Evolutionary conservation across 352 stramenopile genomes (phyloP).

Genomic region (Elongisporangium undulatum): DNA sequence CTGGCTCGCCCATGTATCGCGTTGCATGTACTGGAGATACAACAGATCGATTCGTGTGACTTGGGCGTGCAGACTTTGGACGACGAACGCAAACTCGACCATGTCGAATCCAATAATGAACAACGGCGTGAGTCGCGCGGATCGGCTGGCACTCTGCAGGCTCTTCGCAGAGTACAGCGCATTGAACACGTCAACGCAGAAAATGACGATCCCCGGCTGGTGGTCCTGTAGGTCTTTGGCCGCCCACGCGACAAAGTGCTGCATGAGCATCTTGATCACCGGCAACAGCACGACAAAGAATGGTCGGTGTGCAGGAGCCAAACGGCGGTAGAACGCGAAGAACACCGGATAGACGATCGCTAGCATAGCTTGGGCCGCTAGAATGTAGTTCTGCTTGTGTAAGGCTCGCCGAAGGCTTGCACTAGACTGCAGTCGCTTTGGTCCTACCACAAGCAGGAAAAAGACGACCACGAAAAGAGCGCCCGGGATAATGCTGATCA

Average conservation of each 20-base stretch:
- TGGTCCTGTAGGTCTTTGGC: slow-evolving; percentile 14
- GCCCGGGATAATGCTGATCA: slow-evolving; percentile 13
- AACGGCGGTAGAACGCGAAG: too few species aligned
- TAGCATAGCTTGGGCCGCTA: too few species aligned
- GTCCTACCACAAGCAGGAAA: slow-evolving; percentile 14
- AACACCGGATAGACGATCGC: too few species aligned
- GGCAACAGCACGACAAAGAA: too few species aligned
- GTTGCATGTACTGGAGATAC: too few species aligned
- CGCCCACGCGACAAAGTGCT: slow-evolving; percentile 13
- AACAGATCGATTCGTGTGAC: too few species aligned
- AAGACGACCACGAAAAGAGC: slow-evolving; percentile 10
- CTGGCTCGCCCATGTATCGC: too few species aligned
- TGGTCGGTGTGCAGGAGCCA: too few species aligned
- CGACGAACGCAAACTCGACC: too few species aligned
- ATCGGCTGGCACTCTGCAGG: slow-evolving; percentile 25
- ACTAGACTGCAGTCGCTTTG: too few species aligned
- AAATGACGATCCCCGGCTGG: slow-evolving; percentile 12
- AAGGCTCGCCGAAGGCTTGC: too few species aligned
- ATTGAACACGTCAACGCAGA: slow-evolving; percentile 23
- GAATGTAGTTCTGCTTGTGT: slow-evolving; percentile 7
- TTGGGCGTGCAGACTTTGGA: too few species aligned
- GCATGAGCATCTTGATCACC: slow-evolving; percentile 16
- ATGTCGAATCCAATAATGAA: slow-evolving; percentile 10
- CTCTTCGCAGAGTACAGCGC: slow-evolving; percentile 23
- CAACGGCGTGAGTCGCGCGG: slow-evolving; percentile 10